These are phyloP conservation scores for Dryas integrifolia DNA, from an alignment of 331 rosid genomes.

Conservation along the genomic window DNA sequence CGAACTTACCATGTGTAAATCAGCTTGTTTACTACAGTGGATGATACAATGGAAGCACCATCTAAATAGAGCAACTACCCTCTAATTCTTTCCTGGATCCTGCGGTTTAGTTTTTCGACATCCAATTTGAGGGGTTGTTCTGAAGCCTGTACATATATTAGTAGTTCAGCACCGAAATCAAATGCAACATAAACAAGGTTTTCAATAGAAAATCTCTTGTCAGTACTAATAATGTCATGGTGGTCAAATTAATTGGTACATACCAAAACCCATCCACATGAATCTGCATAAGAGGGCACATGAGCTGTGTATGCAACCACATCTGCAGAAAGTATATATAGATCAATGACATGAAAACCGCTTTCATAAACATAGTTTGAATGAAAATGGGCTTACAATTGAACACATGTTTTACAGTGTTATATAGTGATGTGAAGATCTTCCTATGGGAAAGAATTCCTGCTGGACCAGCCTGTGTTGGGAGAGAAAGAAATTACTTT, in stretches of 20 bases:
- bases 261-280: slow-evolving; percentile 44
- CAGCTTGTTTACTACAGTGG: slow-evolving; percentile 29
- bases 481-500: not conserved
- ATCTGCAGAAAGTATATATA: slow-evolving; percentile 21
- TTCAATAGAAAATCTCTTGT: not conserved
- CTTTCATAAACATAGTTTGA: no score
- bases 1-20: slow-evolving; percentile 22
- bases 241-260: not conserved
- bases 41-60: slow-evolving; percentile 24
- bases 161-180: not conserved
- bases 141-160: slow-evolving; percentile 21
- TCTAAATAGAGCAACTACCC: slow-evolving; percentile 26
- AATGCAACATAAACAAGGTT: not conserved
- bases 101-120: slow-evolving; percentile 13
- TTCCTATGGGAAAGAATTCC: slow-evolving; percentile 33
- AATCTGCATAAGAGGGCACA: slow-evolving; percentile 43
- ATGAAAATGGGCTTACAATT: slow-evolving; percentile 12
- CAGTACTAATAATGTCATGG: not conserved
- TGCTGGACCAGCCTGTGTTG: slow-evolving; percentile 32
- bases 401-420: slow-evolving; percentile 36
- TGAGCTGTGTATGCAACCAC: slow-evolving; percentile 36
- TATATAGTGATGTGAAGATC: slow-evolving; percentile 34
- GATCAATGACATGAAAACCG: no score
- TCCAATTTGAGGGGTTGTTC: slow-evolving; percentile 28
- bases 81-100: slow-evolving; percentile 26